These are phyloP conservation scores for Bretschneidera sinensis DNA, from an alignment of 345 rosid genomes.

Conservation along the genomic window DNA sequence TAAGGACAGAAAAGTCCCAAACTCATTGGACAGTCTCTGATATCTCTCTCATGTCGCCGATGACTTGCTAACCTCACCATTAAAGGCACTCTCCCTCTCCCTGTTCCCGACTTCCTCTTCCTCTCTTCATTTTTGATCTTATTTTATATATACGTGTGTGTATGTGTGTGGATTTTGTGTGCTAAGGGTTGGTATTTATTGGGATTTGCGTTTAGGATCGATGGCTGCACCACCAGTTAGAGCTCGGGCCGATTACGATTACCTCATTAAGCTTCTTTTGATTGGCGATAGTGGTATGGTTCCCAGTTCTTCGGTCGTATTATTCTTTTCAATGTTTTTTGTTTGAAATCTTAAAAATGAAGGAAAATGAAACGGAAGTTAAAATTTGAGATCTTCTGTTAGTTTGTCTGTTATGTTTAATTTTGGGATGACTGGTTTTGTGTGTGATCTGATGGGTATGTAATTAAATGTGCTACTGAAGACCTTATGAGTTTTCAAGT, in stretches of 20 bases:
- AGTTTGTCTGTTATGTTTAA: neutral
- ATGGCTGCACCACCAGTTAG: conserved; percentile 83
- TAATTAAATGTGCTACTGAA: too few relatives aligned
- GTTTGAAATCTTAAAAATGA: neutral
- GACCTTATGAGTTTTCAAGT: too few relatives aligned
- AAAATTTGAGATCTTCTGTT: neutral
- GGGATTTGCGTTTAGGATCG: conserved; percentile 15
- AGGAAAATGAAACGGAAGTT: conserved; percentile 1
- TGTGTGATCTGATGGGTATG: too few relatives aligned
- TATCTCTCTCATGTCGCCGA: conserved; percentile 8
- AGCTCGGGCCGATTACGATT: conserved; percentile 75
- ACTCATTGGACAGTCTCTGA: conserved; percentile 1
- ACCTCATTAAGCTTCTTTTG: conserved; percentile 72
- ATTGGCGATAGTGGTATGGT: conserved; percentile 69
- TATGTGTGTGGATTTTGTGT: neutral
- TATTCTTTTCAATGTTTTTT: neutral
- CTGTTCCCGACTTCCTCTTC: neutral
- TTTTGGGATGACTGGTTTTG: neutral
- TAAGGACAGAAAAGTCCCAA: neutral
- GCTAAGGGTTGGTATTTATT: conserved; percentile 1
- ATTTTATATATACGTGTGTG: neutral
- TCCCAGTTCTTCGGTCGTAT: too few relatives aligned
- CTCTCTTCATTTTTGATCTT: conserved; percentile 1
- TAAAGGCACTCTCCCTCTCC: conserved; percentile 10
- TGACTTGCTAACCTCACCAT: conserved; percentile 5